Base-by-base conservation (phyloP, 371 early-diverging fungal species). In the Haplosporangium sp. region DNA sequence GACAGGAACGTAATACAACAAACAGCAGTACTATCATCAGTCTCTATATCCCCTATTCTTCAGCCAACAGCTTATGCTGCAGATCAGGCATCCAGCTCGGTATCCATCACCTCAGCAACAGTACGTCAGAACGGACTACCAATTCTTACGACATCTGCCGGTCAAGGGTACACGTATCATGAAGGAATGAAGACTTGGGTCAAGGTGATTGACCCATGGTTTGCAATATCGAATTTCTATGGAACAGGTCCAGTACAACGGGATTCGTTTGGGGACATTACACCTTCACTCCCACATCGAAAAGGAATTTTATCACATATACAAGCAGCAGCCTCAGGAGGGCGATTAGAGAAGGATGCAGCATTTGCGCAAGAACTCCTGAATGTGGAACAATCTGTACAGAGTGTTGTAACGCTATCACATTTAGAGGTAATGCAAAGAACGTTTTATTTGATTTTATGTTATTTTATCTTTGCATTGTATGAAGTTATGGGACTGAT, bases 161-260 rank as follows among this genome's bases (percentile, higher is more conserved):
- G 92, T 5, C 90, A 93, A 57, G 90, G 91, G n/a, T 96, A 87
- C 79, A 84, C 89, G 2, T 96, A 93, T 74, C 91, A 93, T 71
- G 61, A 83, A 4, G 81, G 72, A 11, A 91, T 96, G 92, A 87
- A 87, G 65, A 72, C 83, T 11, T 97, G 96, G 96, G 76, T 92
- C 45, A 86, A 92, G 20, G 86, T 95, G 6, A 88, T 85, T 63
- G 93, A 94, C 74, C 87, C 90, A 0, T 86, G 86, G 85, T 91
- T 85, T 60, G 85, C 83, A 40, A 81, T 85, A 0, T 90, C 92
- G 1, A 89, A 90, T 42, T 89, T 89, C 64, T 88, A 85, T 86
- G 85, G 85, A 13, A 65, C 86, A 3, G 81, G 67, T 17, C 52
- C 78, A 34, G 17, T 48, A 19, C 47, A 48, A n/a, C 47, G 63